Base-by-base conservation (phyloP, 257 asterid genomes). In the Capsicum chinense region DNA sequence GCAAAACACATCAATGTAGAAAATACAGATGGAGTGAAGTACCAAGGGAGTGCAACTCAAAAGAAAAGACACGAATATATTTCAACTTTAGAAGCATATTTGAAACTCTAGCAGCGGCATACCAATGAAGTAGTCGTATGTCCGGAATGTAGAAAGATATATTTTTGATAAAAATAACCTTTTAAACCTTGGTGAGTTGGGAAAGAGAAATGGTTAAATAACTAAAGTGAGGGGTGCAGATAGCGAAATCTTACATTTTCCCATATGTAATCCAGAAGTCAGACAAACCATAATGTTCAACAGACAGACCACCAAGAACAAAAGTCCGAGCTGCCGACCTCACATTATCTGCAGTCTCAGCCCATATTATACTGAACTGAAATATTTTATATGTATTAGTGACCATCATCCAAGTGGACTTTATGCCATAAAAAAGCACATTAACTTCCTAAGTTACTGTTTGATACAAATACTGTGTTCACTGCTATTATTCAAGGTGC, bases 341-440 rank as follows among this genome's bases (percentile, higher is more conserved):
- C 54, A 98, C 99, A 85, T 93, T 92, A 86, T 95, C 94, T 69
- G 98, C 95, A 0, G 97, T 91, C 90, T 93, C 97, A 2, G 97
- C 97, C 98, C 98, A 95, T 81, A 94, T 95, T 44, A 98, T 95
- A 85, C 98, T 95, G 86, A 93, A 76, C 99, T 95, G 92, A 71
- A 87, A 84, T 48, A 85, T 68, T 52, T 37, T 15, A 57, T 56
- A 66, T 66, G 10, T 33, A 66, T 66, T 26, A 33, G 73, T 66
- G 48, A 66, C 10, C 33, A 33, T 35, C 42, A 8, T 37, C 73
- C 48, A 14, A 66, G 6, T 66, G 73, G 47, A 66, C n/a, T 66
- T 33, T 14, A 44, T 37, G 73, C 33, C 19, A 66, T 33, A 47
- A 17, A n/a, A 59, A 59, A 59, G 33, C 66, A 59, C n/a, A n/a